These are phyloP conservation scores for Saccharomycopsis olivae DNA, from an alignment of 805 yeast species.

Conservation along the genomic window DNA sequence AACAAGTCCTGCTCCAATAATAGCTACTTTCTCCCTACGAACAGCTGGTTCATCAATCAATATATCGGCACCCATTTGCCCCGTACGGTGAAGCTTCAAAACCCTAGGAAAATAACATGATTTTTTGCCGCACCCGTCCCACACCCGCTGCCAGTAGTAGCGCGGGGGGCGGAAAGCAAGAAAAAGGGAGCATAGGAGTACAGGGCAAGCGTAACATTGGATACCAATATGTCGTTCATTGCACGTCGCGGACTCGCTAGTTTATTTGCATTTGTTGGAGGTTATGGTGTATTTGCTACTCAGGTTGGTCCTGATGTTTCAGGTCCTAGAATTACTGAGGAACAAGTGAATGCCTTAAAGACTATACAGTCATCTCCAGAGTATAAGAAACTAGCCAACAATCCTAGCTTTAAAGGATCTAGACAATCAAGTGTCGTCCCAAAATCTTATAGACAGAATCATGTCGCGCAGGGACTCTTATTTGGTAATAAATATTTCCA, in stretches of 20 bases:
- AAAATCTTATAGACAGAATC: conserved; percentile 45
- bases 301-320: conserved; percentile 14
- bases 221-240: too few species aligned
- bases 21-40: conserved; percentile 33
- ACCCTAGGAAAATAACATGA: too few species aligned
- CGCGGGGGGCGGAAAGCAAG: too few species aligned
- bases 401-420: conserved; percentile 22
- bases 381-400: conserved; percentile 21
- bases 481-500: conserved; percentile 59
- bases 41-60: conserved; percentile 7
- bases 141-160: too few species aligned
- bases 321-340: conserved; percentile 18
- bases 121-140: too few species aligned
- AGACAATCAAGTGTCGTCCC: conserved; percentile 41
- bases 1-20: conserved; percentile 87
- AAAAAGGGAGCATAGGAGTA: too few species aligned
- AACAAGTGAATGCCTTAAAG: conserved; percentile 22
- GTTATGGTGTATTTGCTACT: conserved; percentile 19
- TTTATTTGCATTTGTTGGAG: conserved; percentile 20
- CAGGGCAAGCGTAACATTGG: too few species aligned
- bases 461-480: conserved; percentile 63
- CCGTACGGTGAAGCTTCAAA: too few species aligned
- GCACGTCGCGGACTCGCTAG: too few species aligned
- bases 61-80: too few species aligned
- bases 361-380: conserved; percentile 22